Evolutionary conservation across 2,329 filamentous ascomycete genomes (phyloP), one percentile per base, ranked within the genome.

Genomic region (Pyricularia pennisetigena): DNA sequence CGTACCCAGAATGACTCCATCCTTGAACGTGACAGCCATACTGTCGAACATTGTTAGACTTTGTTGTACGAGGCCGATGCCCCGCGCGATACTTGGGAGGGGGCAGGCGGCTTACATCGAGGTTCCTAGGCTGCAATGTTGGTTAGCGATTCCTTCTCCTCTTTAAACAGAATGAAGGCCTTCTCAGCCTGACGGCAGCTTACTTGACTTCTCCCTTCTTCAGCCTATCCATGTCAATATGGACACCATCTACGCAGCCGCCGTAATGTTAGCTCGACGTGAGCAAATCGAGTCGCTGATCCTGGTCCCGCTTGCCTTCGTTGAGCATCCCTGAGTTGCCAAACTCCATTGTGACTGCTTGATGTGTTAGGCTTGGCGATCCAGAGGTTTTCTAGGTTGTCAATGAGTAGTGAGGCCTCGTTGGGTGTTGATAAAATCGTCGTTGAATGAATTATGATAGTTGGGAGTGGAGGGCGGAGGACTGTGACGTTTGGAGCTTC

Each of bases 131-230:
- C 93, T 97, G 74, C 69, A 72, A 63, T 71, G 57, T 70, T 72
- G 70, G 78, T 81, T 76, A 79, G 76, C 69, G 59, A 30, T 2
- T 26, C 24, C 20, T n/a, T 62, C 24, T 4, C 12, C 16, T 16
- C 2, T 7, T 20, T 29, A 4, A 28, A 28, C 4, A 61, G 28
- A 3, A 4, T 26, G 28, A 28, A 3, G 26, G 59, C 5, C 2
- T 20, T 7, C 2, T 28, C 5, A 24, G 5, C 8, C 26, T 41
- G 10, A 5, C 28, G n/a, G 63, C 12, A 32, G 83, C 93, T 82
- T 83, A 97, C 93, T 99, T 99, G 79, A 99, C 94, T 84, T 99
- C 95, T 71, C 95, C 95, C 81, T 93, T 95, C 89, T 99, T 99
- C 80, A 99, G 83, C 77, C 95, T 90, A 76, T 98, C 92, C 95